phyloP scores from a whole-genome alignment of 345 rosid genomes.

The Euphorbia tirucalli region DNA sequence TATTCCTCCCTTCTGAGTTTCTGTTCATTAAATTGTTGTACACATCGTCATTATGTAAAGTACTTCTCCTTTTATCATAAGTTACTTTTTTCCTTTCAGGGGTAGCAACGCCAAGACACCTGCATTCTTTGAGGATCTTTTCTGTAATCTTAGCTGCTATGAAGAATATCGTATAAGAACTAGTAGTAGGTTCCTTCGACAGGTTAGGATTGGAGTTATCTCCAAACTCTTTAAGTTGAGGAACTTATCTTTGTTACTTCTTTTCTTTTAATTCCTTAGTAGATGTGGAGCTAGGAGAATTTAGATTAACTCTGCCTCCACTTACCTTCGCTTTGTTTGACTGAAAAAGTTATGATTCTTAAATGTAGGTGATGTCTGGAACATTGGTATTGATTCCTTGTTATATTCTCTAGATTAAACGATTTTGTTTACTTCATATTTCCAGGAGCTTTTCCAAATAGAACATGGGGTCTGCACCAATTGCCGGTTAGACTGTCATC shows the following conservation, averaged over 20 bases:
- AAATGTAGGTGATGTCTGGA: background rate
- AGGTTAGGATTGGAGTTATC: constrained; percentile 43
- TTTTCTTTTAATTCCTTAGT: background rate
- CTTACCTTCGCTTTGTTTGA: background rate
- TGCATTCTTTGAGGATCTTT: constrained; percentile 93
- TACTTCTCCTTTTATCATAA: background rate
- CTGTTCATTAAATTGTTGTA: background rate
- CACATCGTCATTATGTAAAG: background rate
- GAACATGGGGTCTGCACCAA: constrained; percentile 82
- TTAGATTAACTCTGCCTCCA: background rate
- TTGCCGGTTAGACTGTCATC: constrained; percentile 85
- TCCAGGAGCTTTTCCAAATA: constrained; percentile 83
- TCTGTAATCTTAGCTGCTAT: constrained; percentile 74
- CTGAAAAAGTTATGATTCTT: constrained; percentile 1
- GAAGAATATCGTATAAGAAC: constrained; percentile 91
- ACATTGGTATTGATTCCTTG: background rate
- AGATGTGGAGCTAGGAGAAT: background rate
- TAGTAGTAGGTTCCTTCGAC: constrained; percentile 67
- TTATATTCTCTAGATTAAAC: background rate
- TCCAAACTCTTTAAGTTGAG: background rate
- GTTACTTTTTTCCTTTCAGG: constrained; percentile 40
- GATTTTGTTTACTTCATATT: constrained; percentile 6
- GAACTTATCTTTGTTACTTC: background rate
- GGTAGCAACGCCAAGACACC: constrained; percentile 69
- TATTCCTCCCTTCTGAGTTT: background rate